Base-by-base conservation (phyloP, 352 stramenopile genomes). In the Globisporangium echinulatum region DNA sequence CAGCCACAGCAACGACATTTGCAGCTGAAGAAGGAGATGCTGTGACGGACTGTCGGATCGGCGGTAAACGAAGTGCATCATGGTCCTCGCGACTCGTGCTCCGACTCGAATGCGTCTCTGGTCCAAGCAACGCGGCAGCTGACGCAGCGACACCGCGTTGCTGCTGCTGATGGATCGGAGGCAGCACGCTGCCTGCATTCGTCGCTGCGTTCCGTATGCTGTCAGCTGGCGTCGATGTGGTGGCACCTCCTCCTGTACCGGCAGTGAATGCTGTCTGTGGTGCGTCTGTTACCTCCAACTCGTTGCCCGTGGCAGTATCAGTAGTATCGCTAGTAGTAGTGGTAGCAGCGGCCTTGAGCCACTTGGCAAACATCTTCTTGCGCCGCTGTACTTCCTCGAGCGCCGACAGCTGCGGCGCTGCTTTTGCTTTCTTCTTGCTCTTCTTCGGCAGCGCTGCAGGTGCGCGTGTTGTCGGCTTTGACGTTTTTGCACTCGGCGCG, bases 301-400 rank as follows among this genome's bases (percentile, higher is more conserved):
- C 40, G 40, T 7, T 14, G 4, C n/a, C 37, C 17, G 42, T 5
- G 19, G 33, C 43, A 33, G 37, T 50, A 13, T 11, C 19, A 14
- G 48, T 49, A 40, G 17, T 49, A 14, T 4, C n/a, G 15, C 5
- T 17, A 39, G 8, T 47, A 11, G 39, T 49, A 52, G 8, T 19
- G 2, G 55, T 39, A 17, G 25, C 54, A 19, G 55, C 19, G 1
- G 52, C 58, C 57, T 87, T 85, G 37, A 89, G 77, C 80, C 82
- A 92, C 55, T 69, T 90, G 2, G 80, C 71, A 59, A 90, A 90
- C 72, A 90, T 81, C 38, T 78, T 72, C 57, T 87, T 87, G 19
- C 79, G 80, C 36, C 80, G 82, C 54, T 89, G 70, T 4, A 88
- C 76, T 19, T 87, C 72, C 49, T 86, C 74, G 9, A 88, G 61